phyloP scores from a whole-genome alignment of 495 filamentous ascomycete species.

The Aspergillus carlsbadensis region DNA sequence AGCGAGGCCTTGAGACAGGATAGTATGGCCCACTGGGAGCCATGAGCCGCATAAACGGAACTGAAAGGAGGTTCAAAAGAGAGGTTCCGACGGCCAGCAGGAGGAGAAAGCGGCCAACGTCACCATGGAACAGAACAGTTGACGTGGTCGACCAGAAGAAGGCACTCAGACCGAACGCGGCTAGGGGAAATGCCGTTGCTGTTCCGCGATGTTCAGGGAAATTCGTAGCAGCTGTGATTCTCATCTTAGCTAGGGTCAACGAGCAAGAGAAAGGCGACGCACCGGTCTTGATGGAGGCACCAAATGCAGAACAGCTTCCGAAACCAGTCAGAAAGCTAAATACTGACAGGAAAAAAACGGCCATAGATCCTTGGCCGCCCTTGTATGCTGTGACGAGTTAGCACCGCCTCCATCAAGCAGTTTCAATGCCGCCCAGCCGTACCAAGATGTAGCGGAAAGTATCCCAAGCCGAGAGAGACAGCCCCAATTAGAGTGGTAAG shows the following conservation, averaged over 20 bases:
- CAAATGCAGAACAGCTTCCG: constrained; percentile 85
- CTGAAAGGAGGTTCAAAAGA: constrained; percentile 65
- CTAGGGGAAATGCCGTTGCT: constrained; percentile 88
- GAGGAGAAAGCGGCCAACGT: constrained; percentile 76
- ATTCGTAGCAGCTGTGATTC: constrained; percentile 74
- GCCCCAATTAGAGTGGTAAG: constrained; percentile 73
- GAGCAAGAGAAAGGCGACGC: constrained; percentile 15
- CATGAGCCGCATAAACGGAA: constrained; percentile 79
- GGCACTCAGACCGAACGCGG: constrained; percentile 91
- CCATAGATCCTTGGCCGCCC: constrained; percentile 55
- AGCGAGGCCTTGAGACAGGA: constrained; percentile 55
- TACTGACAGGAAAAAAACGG: constrained; percentile 70
- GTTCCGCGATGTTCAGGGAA: constrained; percentile 91
- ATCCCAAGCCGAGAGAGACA: constrained; percentile 68
- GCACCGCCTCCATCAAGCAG: background rate
- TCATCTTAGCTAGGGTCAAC: constrained; percentile 7
- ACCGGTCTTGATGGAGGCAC: constrained; percentile 78
- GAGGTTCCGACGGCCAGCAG: constrained; percentile 81
- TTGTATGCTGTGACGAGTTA: constrained; percentile 41
- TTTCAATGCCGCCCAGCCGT: constrained; percentile 17
- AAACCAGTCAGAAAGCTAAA: constrained; percentile 82
- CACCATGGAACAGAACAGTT: constrained; percentile 75
- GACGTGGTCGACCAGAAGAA: constrained; percentile 90
- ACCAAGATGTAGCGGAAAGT: constrained; percentile 75
- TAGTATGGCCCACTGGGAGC: constrained; percentile 62